Percentiles rank a stretch among this genome's conserved stretches.
These are phyloP conservation scores for Barbarea vulgaris DNA, from an alignment of 345 rosid species.

Conservation along the genomic window DNA sequence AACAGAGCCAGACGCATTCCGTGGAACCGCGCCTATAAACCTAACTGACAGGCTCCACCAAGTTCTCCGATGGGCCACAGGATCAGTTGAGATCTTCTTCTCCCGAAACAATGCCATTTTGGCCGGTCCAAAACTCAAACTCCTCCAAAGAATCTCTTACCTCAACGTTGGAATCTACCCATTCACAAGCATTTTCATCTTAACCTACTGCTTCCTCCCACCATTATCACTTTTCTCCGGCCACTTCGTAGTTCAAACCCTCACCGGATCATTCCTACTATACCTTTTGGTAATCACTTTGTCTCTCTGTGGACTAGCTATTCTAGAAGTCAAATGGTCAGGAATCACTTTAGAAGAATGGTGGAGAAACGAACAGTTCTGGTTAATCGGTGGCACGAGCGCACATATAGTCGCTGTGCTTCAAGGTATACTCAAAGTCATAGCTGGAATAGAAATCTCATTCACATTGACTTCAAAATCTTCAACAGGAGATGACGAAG, in stretches of 20 bases:
- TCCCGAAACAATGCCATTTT: constrained; percentile 75
- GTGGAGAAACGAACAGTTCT: constrained; percentile 96
- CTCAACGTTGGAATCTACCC: constrained; percentile 86
- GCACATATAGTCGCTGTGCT: constrained; percentile 84
- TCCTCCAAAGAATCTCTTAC: constrained; percentile 78
- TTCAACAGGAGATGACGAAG: constrained; percentile 46
- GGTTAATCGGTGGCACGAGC: constrained; percentile 90
- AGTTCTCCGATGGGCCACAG: constrained; percentile 88
- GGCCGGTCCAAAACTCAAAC: constrained; percentile 56
- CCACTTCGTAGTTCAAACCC: constrained; percentile 64
- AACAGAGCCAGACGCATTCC: constrained; percentile 75
- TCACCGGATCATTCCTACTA: constrained; percentile 54
- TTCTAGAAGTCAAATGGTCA: constrained; percentile 85
- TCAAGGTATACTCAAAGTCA: constrained; percentile 76
- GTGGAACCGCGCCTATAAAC: constrained; percentile 75
- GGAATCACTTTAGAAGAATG: constrained; percentile 75
- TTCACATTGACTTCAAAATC: constrained; percentile 78
- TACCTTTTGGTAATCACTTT: constrained; percentile 64
- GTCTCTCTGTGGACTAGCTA: constrained; percentile 62
- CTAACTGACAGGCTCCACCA: constrained; percentile 84
- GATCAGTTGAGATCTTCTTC: constrained; percentile 89
- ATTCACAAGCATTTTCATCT: constrained; percentile 76
- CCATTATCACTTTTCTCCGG: constrained; percentile 71
- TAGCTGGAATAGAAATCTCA: constrained; percentile 82
- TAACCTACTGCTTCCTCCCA: constrained; percentile 88